A percentile compares a stretch with the other conserved stretches of the same genome.
Conservation (phyloP, 345 rosid species). For the Brassica cretica region DNA sequence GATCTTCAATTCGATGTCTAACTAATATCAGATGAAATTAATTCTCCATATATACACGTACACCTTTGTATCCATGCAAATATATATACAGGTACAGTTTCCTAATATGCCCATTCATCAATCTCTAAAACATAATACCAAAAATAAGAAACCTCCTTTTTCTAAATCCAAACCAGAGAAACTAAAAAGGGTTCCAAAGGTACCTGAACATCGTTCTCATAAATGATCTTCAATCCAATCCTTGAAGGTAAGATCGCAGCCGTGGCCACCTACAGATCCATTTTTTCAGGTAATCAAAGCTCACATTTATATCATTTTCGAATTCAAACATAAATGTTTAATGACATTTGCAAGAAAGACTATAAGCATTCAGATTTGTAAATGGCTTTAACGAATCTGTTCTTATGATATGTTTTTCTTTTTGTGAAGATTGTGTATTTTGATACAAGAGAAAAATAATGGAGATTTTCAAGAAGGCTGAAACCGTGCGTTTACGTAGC, state of each 20-base stretch:
- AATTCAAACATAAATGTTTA: neutral
- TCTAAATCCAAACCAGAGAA: slow-evolving; percentile 26
- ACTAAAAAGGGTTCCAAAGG: slow-evolving; percentile 10
- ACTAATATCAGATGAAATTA: neutral
- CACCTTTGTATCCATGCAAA: neutral
- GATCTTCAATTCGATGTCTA: neutral
- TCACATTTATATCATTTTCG: neutral
- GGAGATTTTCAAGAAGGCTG: slow-evolving; percentile 72
- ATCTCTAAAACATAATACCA: slow-evolving; percentile 26
- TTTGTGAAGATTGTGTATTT: neutral
- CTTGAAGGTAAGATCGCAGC: slow-evolving; percentile 1
- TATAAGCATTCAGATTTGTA: neutral
- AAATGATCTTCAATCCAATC: slow-evolving; percentile 25
- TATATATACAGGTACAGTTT: neutral
- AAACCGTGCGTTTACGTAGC: slow-evolving; percentile 66
- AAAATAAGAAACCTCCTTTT: slow-evolving; percentile 22
- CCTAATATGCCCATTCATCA: neutral
- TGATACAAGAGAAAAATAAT: slow-evolving; percentile 34
- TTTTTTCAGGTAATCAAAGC: slow-evolving; percentile 15
- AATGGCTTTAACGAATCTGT: neutral
- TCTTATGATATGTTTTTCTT: neutral
- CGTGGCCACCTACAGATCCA: neutral
- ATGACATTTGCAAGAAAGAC: neutral
- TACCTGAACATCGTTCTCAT: slow-evolving; percentile 5
- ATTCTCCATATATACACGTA: neutral